Evolutionary conservation across 106 monocot species (phyloP).

Genomic region (Apostasia ramifera): DNA sequence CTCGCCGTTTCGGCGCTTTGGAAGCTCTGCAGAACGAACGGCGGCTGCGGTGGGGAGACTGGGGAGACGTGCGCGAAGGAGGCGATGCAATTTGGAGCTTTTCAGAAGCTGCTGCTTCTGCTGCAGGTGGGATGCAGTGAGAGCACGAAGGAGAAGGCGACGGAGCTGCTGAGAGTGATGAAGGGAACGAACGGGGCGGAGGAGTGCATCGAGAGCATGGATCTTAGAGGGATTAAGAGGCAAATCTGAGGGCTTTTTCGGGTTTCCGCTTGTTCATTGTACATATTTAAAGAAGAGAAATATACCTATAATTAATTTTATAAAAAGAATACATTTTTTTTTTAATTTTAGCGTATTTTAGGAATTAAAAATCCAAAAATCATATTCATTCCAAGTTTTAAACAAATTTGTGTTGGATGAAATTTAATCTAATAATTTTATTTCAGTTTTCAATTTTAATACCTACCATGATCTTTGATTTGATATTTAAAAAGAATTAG

Average conservation of each 20-base stretch:
- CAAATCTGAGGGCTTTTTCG: conserved; percentile 16
- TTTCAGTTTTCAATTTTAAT: too few relatives aligned
- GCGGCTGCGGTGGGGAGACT: background rate
- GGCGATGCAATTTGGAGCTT: conserved; percentile 39
- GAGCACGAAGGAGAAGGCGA: conserved; percentile 38
- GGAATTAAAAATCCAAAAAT: too few relatives aligned
- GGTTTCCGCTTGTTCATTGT: too few relatives aligned
- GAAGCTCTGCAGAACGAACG: conserved; percentile 48
- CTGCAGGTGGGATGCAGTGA: conserved; percentile 40
- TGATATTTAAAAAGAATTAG: too few relatives aligned
- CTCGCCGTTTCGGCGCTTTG: conserved; percentile 62
- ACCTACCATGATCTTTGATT: too few relatives aligned
- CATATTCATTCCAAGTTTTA: too few relatives aligned
- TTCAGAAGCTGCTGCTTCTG: conserved; percentile 56
- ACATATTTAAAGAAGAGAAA: too few relatives aligned
- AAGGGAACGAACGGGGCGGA: conserved; percentile 21
- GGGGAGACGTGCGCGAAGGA: conserved; percentile 16
- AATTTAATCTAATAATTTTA: too few relatives aligned
- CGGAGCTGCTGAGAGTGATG: conserved; percentile 41
- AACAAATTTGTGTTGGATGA: too few relatives aligned
- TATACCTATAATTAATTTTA: too few relatives aligned
- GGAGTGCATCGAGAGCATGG: conserved; percentile 42
- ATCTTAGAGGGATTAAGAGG: conserved; percentile 43
- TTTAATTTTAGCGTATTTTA: too few relatives aligned
- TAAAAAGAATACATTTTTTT: too few relatives aligned